A percentile compares a stretch with the other conserved stretches of the same genome.
Conservation (phyloP, 345 rosid species). For the Salix udensis region DNA sequence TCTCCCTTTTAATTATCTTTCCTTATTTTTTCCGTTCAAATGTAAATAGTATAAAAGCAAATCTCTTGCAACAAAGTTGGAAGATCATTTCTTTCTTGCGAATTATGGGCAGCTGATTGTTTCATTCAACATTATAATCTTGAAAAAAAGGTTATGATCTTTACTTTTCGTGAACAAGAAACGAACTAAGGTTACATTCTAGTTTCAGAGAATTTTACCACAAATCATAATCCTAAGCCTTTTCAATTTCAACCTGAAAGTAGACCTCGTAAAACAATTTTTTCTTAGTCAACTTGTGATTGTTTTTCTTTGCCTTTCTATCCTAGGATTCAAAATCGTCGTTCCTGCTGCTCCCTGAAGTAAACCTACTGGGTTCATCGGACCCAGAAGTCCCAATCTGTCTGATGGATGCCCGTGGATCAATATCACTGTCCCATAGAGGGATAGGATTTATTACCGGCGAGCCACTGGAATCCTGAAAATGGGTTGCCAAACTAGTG, state of each 20-base stretch:
- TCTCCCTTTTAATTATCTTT: neutral
- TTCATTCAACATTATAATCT: neutral
- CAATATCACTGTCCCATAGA: constrained; percentile 45
- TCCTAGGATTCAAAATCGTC: constrained; percentile 5
- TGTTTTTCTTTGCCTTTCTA: neutral
- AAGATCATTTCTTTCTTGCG: neutral
- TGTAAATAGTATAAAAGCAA: constrained; percentile 1
- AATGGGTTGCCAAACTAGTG: constrained; percentile 41
- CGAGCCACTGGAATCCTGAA: constrained; percentile 43
- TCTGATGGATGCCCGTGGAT: constrained; percentile 44
- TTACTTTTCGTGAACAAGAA: neutral
- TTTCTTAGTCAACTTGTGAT: constrained; percentile 36
- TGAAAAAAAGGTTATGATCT: neutral
- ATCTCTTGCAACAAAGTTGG: neutral
- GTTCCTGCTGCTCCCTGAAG: constrained; percentile 24
- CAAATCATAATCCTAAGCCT: constrained; percentile 44
- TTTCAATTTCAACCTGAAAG: constrained; percentile 35
- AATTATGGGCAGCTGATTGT: neutral
- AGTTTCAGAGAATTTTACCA: constrained; percentile 26
- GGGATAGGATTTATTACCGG: constrained; percentile 38
- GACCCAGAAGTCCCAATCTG: neutral
- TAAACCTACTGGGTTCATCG: constrained; percentile 15
- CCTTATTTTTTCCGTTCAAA: neutral
- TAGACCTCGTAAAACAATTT: constrained; percentile 35
- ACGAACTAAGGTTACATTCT: neutral